A percentile compares a stretch with the other conserved stretches of the same genome.
phyloP scores from a whole-genome alignment of 768 basidiomycete species.

The Macrolepiota fuliginosa region DNA sequence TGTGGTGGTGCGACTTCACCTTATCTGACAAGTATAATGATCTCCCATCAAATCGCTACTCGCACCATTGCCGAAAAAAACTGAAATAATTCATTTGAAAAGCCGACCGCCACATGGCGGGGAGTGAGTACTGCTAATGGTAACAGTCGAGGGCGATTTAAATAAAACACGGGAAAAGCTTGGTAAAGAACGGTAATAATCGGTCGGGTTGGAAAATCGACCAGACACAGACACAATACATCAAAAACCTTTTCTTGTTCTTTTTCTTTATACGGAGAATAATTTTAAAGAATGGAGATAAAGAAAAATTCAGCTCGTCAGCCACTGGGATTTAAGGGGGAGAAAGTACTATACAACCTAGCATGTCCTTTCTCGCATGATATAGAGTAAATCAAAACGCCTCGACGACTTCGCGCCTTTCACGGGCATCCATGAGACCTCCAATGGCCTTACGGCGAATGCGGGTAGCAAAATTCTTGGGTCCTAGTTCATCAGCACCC shows the following conservation, averaged over 20 bases:
- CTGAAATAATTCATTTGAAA: constrained; percentile 1
- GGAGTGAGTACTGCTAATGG: constrained; percentile 12
- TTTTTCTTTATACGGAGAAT: constrained; percentile 11
- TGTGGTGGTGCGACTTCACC: no score
- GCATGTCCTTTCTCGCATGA: constrained; percentile 5
- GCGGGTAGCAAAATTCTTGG: constrained; percentile 86
- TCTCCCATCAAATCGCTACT: no score
- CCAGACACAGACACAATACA: background rate
- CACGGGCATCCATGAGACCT: constrained; percentile 78
- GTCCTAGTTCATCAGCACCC: constrained; percentile 80
- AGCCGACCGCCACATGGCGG: background rate
- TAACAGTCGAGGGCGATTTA: constrained; percentile 7
- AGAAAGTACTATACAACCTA: constrained; percentile 2
- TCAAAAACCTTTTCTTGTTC: constrained; percentile 10
- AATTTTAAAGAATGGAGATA: constrained; percentile 10
- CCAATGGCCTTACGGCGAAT: constrained; percentile 84
- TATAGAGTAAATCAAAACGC: constrained; percentile 46
- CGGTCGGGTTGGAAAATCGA: background rate
- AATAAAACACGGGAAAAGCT: constrained; percentile 1
- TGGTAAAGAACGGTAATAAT: constrained; percentile 7
- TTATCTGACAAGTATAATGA: background rate
- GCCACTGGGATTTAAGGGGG: constrained; percentile 9
- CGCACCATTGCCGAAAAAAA: background rate
- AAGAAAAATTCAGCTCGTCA: constrained; percentile 15
- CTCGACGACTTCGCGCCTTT: constrained; percentile 74